These are phyloP conservation scores for Ensete ventricosum DNA, from an alignment of 176 grass and related monocot species.

Conservation along the genomic window DNA sequence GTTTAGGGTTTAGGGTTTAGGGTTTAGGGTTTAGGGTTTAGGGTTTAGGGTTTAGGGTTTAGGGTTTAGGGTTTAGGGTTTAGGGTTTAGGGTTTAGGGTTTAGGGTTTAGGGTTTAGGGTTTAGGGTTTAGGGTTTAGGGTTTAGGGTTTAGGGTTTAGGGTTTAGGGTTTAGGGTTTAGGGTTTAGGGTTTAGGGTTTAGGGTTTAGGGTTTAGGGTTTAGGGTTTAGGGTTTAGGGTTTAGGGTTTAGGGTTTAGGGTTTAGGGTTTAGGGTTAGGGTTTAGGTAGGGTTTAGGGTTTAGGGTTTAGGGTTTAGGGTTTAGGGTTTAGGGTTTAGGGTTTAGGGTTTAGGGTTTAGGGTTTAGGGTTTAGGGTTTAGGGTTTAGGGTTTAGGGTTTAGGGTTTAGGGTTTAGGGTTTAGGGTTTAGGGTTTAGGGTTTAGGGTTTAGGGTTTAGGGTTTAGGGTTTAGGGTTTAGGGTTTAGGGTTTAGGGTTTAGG, in stretches of 20 bases:
- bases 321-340: slow-evolving; percentile 25
- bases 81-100: slow-evolving; percentile 16
- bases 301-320: slow-evolving; percentile 24
- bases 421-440: slow-evolving; percentile 16
- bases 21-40: slow-evolving; percentile 24
- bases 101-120: slow-evolving; percentile 15
- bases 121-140: slow-evolving; percentile 19
- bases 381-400: slow-evolving; percentile 15
- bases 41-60: slow-evolving; percentile 21
- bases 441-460: slow-evolving; percentile 20
- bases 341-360: slow-evolving; percentile 17
- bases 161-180: slow-evolving; percentile 10
- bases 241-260: slow-evolving; percentile 14
- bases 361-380: slow-evolving; percentile 21
- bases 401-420: slow-evolving; percentile 19
- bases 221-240: slow-evolving; percentile 18
- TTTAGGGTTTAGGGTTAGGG: not conserved
- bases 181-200: not conserved
- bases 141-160: not conserved
- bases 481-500: no score
- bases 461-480: slow-evolving; percentile 26
- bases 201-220: slow-evolving; percentile 13
- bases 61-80: slow-evolving; percentile 21
- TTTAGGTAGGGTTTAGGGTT: slow-evolving; percentile 1
- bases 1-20: slow-evolving; percentile 24